Conservation (phyloP, 2,329 filamentous ascomycete species). For the Pseudogymnoascus sp. region DNA sequence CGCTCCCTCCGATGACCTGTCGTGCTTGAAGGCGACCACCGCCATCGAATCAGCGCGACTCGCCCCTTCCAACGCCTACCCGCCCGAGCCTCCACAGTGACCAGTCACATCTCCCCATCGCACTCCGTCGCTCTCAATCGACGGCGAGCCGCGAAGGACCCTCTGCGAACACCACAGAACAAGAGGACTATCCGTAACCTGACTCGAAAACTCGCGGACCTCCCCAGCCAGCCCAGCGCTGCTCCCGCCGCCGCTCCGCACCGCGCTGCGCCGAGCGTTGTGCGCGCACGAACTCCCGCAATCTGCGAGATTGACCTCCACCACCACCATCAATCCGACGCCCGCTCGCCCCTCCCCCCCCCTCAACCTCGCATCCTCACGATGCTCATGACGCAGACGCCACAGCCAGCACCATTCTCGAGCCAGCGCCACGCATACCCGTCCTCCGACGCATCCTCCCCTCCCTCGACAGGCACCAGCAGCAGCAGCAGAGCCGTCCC, state of each 20-base stretch:
- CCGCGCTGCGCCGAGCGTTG: background rate
- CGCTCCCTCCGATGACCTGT: background rate
- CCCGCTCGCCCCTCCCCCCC: conserved; percentile 13
- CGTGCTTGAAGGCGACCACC: background rate
- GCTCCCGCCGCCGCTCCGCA: background rate
- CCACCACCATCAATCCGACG: background rate
- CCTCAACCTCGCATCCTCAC: conserved; percentile 29
- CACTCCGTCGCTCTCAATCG: background rate
- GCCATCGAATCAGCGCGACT: background rate
- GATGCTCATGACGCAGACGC: conserved; percentile 47
- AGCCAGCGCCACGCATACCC: conserved; percentile 29
- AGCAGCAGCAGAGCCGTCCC: conserved; percentile 2
- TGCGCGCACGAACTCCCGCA: background rate
- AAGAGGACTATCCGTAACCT: background rate
- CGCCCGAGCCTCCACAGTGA: background rate
- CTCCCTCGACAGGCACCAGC: too few species aligned
- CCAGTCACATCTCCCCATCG: background rate
- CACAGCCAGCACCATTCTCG: conserved; percentile 39
- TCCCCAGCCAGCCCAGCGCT: background rate
- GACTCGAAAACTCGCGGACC: background rate
- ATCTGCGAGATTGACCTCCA: background rate
- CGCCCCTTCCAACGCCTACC: background rate
- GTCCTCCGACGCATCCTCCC: background rate
- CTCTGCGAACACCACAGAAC: background rate
- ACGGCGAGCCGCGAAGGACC: background rate